Evolutionary conservation across 768 basidiomycete genomes (phyloP).

Genomic region (Lentinula detonsa): DNA sequence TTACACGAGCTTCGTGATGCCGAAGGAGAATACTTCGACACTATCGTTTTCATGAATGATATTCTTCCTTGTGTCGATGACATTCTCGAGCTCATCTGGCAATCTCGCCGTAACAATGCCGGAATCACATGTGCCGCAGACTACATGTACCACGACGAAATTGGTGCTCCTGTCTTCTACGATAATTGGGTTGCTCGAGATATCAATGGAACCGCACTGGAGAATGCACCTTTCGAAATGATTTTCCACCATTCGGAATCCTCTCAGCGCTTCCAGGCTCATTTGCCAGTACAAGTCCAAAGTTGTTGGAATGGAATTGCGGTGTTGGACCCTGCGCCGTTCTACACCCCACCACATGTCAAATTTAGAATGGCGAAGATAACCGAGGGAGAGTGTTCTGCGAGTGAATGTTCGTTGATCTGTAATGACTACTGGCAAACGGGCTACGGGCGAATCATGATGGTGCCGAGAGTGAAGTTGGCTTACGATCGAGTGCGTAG

Average conservation of each 20-base stretch:
- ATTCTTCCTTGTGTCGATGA: constrained; percentile 97
- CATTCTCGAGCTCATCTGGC: constrained; percentile 96
- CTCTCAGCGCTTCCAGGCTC: constrained; percentile 77
- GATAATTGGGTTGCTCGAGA: constrained; percentile 99
- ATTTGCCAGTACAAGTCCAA: constrained; percentile 94
- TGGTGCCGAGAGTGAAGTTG: constrained; percentile 95
- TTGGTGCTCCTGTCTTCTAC: constrained; percentile 93
- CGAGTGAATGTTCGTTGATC: constrained; percentile 92
- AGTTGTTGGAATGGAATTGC: constrained; percentile 99
- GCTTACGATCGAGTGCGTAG: constrained; percentile 82
- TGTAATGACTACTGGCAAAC: constrained; percentile 99
- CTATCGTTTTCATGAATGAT: constrained; percentile 99
- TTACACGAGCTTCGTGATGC: constrained; percentile 89
- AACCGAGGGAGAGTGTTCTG: constrained; percentile 86
- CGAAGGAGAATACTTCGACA: constrained; percentile 92
- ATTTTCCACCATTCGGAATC: constrained; percentile 86
- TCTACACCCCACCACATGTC: constrained; percentile 88
- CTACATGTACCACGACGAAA: constrained; percentile 98
- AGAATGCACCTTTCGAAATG: constrained; percentile 94
- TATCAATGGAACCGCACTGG: constrained; percentile 96
- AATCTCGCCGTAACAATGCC: constrained; percentile 87
- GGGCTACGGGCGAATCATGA: constrained; percentile 94
- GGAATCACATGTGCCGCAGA: constrained; percentile 98
- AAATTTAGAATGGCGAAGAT: constrained; percentile 94
- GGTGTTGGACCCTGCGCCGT: constrained; percentile 90